These are phyloP conservation scores for Penicillium egyptiacum DNA, from an alignment of 495 filamentous ascomycete genomes.

Conservation along the genomic window DNA sequence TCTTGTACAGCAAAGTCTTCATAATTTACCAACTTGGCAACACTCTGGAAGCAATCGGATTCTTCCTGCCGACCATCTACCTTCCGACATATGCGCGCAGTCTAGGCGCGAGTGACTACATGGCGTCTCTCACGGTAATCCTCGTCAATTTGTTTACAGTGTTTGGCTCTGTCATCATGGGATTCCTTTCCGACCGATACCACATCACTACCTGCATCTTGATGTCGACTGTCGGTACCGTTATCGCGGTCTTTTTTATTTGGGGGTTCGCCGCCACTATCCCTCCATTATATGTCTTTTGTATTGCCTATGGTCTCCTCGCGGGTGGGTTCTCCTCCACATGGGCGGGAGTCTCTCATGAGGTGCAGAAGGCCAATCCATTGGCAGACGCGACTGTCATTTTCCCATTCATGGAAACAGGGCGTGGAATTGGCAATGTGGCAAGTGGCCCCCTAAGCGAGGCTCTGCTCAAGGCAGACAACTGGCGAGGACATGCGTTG, in stretches of 20 bases:
- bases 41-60: slow-evolving; percentile 56
- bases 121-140: slow-evolving; percentile 45
- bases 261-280: slow-evolving; percentile 53
- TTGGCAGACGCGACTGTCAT: slow-evolving; percentile 52
- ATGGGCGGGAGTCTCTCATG: slow-evolving; percentile 57
- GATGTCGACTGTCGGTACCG: slow-evolving; percentile 54
- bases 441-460: slow-evolving; percentile 54
- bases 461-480: slow-evolving; percentile 22
- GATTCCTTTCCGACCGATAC: slow-evolving; percentile 55
- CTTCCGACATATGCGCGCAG: slow-evolving; percentile 41
- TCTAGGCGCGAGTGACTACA: slow-evolving; percentile 37
- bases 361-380: slow-evolving; percentile 42
- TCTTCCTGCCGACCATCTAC: slow-evolving; percentile 29
- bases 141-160: slow-evolving; percentile 53
- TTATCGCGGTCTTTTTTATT: slow-evolving; percentile 56
- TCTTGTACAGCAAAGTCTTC: slow-evolving; percentile 48
- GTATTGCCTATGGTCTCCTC: slow-evolving; percentile 61
- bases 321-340: slow-evolving; percentile 56
- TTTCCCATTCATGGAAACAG: slow-evolving; percentile 57
- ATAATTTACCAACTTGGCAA: slow-evolving; percentile 52
- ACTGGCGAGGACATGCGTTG: slow-evolving; percentile 16
- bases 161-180: slow-evolving; percentile 55
- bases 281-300: slow-evolving; percentile 45
- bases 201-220: slow-evolving; percentile 56
- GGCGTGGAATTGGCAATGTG: slow-evolving; percentile 63